Base-by-base conservation (phyloP, 139 green algal species). In the Volvox africanus region DNA sequence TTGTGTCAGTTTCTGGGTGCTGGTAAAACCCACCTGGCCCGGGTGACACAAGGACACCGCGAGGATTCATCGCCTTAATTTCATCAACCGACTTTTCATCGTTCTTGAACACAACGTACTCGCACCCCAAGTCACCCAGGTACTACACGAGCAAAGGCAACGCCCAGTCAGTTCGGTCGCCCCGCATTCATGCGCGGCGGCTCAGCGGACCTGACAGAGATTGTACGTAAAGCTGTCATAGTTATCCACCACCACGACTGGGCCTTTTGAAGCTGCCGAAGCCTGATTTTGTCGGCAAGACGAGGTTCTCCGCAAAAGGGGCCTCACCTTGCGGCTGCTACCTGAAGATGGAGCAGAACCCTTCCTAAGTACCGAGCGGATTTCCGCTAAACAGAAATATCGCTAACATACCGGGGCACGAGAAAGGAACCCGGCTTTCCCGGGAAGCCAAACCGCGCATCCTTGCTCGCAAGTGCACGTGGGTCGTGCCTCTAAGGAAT, bases 191-290 rank as follows among this genome's bases (percentile, higher is more conserved):
- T 33, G 16, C 78, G 37, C 35, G 78, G 78, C 78, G 78, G 78
- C 80, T 37, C 18, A 86, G 37, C 93, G 19, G 33, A 98, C 97
- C 96, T 99, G 98, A 73, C 94, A 98, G 11, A 99, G 90, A 92
- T 99, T 99, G 92, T 99, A 99, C 5, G 98, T 99, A 92, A 99
- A 99, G 87, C 95, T 98, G 89, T 99, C 98, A 91, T 99, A 99
- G 94, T 99, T 99, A 93, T 99, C 98, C 18, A 99, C 95, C 0
- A 99, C 94, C 0, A 99, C 95, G 0, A 99, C 96, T 0, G 96
- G 95, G 0, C 96, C 96, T 50, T 93, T 93, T 20, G 61, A 69
- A 30, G 82, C 82, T n/a, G 79, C 86, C 82, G 76, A 24, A 36
- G 69, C 35, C 37, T 67, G 55, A 19, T 82, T 35, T 33, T 24